Percentiles rank a stretch among this genome's conserved stretches.
phyloP scores from a whole-genome alignment of 495 filamentous ascomycete genomes.

The Daldinia grandis region DNA sequence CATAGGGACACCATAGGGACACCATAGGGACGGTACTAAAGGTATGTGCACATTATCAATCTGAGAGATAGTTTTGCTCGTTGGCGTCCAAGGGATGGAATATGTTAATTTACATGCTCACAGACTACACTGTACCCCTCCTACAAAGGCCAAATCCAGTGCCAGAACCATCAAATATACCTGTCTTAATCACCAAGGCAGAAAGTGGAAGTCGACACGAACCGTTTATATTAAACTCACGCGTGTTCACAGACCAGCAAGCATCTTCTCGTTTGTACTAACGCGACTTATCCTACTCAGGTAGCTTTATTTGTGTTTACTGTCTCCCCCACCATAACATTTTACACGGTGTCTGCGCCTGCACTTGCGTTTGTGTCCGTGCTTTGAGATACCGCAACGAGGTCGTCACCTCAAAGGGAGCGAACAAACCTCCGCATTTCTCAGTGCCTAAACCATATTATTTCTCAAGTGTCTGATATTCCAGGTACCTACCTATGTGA shows the following conservation, averaged over 20 bases:
- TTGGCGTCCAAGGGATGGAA: not conserved
- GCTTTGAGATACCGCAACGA: too few relatives aligned
- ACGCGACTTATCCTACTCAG: not conserved
- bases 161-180: not conserved
- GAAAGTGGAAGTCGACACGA: not conserved
- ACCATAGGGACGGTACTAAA: not conserved
- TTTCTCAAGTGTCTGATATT: too few relatives aligned
- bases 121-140: not conserved
- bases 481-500: not conserved
- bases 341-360: too few relatives aligned
- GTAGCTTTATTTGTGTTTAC: not conserved
- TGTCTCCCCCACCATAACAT: too few relatives aligned
- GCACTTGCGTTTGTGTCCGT: too few relatives aligned
- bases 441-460: too few relatives aligned
- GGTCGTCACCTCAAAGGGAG: too few relatives aligned
- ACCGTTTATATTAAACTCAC: not conserved
- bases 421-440: too few relatives aligned
- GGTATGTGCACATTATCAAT: too few relatives aligned
- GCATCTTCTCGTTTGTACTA: not conserved
- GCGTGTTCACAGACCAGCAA: not conserved
- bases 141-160: not conserved
- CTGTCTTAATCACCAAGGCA: not conserved
- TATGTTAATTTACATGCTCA: not conserved
- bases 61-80: too few relatives aligned
- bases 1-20: not conserved